A percentile compares a stretch with the other conserved stretches of the same genome.
Conservation (phyloP, 805 yeast species). For the Saturnispora sanitii region DNA sequence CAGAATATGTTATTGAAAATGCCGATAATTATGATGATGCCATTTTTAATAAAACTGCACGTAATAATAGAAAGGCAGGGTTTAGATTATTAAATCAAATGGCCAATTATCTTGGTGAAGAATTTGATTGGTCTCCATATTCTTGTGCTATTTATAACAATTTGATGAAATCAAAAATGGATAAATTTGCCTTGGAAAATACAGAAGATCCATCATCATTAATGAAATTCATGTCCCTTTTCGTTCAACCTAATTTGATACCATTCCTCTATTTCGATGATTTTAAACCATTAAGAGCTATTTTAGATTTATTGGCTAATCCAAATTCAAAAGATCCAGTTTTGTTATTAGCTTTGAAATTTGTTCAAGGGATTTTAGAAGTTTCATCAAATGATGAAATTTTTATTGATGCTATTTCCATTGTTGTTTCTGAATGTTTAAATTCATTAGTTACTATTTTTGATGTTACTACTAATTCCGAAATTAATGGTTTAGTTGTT, state of each 20-base stretch:
- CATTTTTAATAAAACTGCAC: conserved; percentile 36
- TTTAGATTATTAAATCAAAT: conserved; percentile 52
- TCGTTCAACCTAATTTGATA: conserved; percentile 35
- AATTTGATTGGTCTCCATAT: conserved; percentile 46
- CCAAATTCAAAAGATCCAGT: conserved; percentile 60
- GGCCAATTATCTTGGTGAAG: conserved; percentile 42
- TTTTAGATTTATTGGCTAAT: conserved; percentile 45
- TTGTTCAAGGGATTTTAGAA: conserved; percentile 37
- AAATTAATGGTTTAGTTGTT: conserved; percentile 43
- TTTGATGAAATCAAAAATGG: conserved; percentile 57
- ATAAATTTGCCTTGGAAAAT: conserved; percentile 63
- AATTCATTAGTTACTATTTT: conserved; percentile 41
- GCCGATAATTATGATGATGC: conserved; percentile 16
- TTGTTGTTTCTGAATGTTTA: conserved; percentile 50
- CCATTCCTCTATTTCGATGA: conserved; percentile 49
- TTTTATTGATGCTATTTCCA: conserved; percentile 40
- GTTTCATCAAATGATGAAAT: conserved; percentile 31
- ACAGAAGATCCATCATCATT: conserved; percentile 76
- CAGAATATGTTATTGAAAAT: conserved; percentile 35
- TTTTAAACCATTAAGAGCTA: conserved; percentile 41
- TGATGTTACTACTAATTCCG: conserved; percentile 31
- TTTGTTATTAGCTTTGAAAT: conserved; percentile 42
- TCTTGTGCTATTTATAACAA: conserved; percentile 40
- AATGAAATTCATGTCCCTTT: conserved; percentile 57
- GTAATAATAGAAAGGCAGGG: conserved; percentile 56